Conservation (phyloP, 306 rosid species). For the Dalbergia cultrata region DNA sequence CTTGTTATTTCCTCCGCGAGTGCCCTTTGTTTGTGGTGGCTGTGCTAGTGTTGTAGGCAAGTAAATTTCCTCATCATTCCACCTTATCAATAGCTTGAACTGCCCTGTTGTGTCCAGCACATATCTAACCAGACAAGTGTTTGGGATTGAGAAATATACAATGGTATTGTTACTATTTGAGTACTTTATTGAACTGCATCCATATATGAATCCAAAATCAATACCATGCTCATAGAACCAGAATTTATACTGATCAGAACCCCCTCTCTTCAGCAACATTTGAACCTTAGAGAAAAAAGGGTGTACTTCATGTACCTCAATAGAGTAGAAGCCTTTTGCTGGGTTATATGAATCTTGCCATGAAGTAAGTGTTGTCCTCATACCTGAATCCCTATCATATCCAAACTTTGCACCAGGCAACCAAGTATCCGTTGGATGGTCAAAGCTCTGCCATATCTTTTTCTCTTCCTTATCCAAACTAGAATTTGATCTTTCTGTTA, state of each 20-base stretch:
- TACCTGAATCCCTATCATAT: slow-evolving; percentile 32
- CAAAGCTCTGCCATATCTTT: slow-evolving; percentile 57
- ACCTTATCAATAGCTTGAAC: slow-evolving; percentile 41
- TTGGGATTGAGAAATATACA: not conserved
- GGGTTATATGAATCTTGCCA: slow-evolving; percentile 47
- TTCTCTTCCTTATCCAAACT: not conserved
- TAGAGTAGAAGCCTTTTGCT: slow-evolving; percentile 42
- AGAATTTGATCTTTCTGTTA: slow-evolving; percentile 27
- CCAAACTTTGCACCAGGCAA: slow-evolving; percentile 51
- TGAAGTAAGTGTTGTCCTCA: slow-evolving; percentile 22
- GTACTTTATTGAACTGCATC: not conserved
- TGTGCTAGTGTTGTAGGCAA: not conserved
- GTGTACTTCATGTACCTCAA: not conserved
- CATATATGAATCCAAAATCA: not conserved
- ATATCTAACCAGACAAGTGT: not conserved
- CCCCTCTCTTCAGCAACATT: not conserved
- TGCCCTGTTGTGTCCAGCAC: slow-evolving; percentile 46
- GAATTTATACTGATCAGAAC: not conserved
- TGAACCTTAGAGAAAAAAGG: not conserved
- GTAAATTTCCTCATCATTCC: not conserved
- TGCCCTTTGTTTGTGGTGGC: not conserved
- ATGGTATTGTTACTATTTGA: not conserved
- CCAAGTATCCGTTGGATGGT: slow-evolving; percentile 58
- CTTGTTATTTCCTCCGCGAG: not conserved
- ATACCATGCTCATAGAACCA: not conserved